phyloP scores from a whole-genome alignment of 1,284 basidiomycete genomes.

The Puccinia horiana region DNA sequence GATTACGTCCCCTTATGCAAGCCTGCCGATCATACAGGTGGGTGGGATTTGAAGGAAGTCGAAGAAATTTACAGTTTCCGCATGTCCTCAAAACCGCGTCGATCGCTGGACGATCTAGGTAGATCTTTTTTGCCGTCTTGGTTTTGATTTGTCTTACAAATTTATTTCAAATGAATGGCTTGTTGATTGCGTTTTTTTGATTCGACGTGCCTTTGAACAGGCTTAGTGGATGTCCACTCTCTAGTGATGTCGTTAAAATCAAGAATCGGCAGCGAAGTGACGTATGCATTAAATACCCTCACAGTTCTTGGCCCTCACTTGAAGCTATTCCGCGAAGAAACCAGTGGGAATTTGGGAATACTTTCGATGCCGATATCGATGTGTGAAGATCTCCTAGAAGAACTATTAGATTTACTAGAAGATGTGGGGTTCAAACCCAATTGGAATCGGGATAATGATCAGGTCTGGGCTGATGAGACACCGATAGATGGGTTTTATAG shows the following conservation, averaged over 20 bases:
- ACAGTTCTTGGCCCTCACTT: conserved; percentile 79
- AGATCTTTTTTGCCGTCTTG: conserved; percentile 8
- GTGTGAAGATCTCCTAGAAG: conserved; percentile 79
- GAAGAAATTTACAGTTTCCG: conserved; percentile 67
- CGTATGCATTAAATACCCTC: conserved; percentile 85
- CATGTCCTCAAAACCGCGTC: conserved; percentile 65
- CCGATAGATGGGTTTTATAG: conserved; percentile 19
- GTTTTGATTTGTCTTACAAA: background rate
- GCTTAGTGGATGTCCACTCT: conserved; percentile 81
- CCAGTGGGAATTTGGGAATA: conserved; percentile 63
- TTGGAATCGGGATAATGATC: conserved; percentile 6
- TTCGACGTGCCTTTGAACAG: conserved; percentile 54
- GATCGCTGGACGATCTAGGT: conserved; percentile 75
- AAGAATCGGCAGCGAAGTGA: conserved; percentile 76
- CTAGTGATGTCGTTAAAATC: conserved; percentile 87
- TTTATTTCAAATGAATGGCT: background rate
- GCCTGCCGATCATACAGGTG: conserved; percentile 76
- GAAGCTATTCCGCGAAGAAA: conserved; percentile 61
- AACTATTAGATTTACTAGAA: conserved; percentile 81
- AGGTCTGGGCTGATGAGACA: background rate
- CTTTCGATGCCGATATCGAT: conserved; percentile 70
- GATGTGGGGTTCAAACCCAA: conserved; percentile 69
- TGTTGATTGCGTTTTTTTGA: background rate
- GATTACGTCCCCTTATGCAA: conserved; percentile 83
- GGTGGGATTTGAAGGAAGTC: conserved; percentile 75